Evolutionary conservation across 2,329 filamentous ascomycete species (phyloP).

Genomic region (Tolypocladium album): DNA sequence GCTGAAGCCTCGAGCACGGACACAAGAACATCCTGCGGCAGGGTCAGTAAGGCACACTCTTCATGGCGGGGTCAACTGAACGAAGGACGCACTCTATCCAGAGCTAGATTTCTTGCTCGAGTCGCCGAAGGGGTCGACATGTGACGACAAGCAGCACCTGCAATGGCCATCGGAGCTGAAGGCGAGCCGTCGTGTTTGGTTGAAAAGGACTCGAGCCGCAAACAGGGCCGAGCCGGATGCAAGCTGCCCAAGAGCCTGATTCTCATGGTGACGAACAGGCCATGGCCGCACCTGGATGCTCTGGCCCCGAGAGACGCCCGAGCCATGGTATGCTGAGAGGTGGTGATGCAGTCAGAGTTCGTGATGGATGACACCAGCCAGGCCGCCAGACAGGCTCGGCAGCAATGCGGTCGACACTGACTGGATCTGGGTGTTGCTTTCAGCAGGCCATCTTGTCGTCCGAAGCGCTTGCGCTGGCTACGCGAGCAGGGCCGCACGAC

Average conservation of each 20-base stretch:
- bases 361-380: not conserved
- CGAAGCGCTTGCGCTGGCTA: not conserved
- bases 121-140: constrained; percentile 18
- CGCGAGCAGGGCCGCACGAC: not conserved
- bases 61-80: not conserved
- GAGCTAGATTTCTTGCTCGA: constrained; percentile 18
- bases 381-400: not conserved
- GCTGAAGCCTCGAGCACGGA: constrained; percentile 81
- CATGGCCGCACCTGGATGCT: constrained; percentile 17
- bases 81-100: constrained; percentile 17
- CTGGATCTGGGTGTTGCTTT: not conserved
- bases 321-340: constrained; percentile 23
- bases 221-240: not conserved
- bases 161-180: constrained; percentile 4
- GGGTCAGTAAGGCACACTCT: not conserved
- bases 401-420: not conserved
- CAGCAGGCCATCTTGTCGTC: not conserved
- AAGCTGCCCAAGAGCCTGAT: constrained; percentile 1
- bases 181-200: not conserved
- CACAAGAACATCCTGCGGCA: constrained; percentile 64
- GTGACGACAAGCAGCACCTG: constrained; percentile 10
- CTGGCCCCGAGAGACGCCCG: constrained; percentile 28
- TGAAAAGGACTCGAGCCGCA: not conserved
- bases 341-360: not conserved
- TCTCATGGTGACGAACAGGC: constrained; percentile 1